Percentiles rank a stretch among this genome's conserved stretches.
phyloP scores from a whole-genome alignment of 768 basidiomycete species.

The Trametes maxima region DNA sequence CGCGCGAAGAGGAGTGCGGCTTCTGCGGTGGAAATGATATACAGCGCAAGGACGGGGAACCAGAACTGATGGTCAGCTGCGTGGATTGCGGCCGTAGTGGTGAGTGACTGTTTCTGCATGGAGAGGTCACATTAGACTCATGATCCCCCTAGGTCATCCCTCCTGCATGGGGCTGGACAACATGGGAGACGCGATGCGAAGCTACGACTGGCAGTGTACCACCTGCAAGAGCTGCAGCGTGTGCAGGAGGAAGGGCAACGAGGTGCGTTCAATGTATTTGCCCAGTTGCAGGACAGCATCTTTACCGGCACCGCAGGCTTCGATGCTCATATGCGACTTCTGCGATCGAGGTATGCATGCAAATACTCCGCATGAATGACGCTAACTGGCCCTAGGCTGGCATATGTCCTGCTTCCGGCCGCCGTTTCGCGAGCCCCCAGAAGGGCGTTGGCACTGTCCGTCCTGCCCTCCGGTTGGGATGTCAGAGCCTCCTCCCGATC shows the following conservation, averaged over 20 bases:
- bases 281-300: background rate
- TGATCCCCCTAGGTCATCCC: conserved; percentile 66
- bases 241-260: conserved; percentile 83
- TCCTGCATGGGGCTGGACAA: conserved; percentile 72
- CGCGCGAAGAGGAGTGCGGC: conserved; percentile 69
- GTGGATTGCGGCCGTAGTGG: conserved; percentile 83
- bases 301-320: conserved; percentile 47
- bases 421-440: conserved; percentile 68
- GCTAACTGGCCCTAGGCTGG: conserved; percentile 56
- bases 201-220: conserved; percentile 85
- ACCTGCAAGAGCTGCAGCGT: conserved; percentile 94
- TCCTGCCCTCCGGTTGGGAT: conserved; percentile 48
- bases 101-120: conserved; percentile 37
- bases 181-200: conserved; percentile 60
- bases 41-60: conserved; percentile 55
- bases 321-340: conserved; percentile 88
- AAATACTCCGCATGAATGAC: background rate
- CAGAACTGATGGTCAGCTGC: conserved; percentile 79
- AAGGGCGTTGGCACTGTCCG: conserved; percentile 80
- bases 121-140: conserved; percentile 2
- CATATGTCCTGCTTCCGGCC: conserved; percentile 82
- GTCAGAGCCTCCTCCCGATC: conserved; percentile 20
- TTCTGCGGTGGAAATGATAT: conserved; percentile 73
- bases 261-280: conserved; percentile 55
- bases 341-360: conserved; percentile 76